Evolutionary conservation across 2,329 filamentous ascomycete genomes (phyloP).

Genomic region (Cordyceps sp.): DNA sequence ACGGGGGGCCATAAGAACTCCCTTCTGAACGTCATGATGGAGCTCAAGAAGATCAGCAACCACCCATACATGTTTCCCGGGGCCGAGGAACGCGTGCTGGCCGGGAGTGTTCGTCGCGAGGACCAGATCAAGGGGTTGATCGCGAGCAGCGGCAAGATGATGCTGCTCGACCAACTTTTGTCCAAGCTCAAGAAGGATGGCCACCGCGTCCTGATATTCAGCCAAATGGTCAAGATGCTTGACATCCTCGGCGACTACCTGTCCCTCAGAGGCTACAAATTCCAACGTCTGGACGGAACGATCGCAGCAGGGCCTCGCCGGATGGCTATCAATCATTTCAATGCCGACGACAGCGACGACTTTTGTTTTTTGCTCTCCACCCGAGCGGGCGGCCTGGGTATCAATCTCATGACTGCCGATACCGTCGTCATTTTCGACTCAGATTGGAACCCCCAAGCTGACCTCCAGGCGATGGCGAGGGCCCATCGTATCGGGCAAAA

Average conservation of each 20-base stretch:
- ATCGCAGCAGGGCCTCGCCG: slow-evolving; percentile 77
- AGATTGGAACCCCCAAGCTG: slow-evolving; percentile 97
- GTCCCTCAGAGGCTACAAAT: slow-evolving; percentile 81
- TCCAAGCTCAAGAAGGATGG: slow-evolving; percentile 86
- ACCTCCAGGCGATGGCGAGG: slow-evolving; percentile 95
- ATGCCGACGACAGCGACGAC: slow-evolving; percentile 86
- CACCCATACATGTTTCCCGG: slow-evolving; percentile 97
- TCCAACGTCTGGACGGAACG: slow-evolving; percentile 87
- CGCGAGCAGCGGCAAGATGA: slow-evolving; percentile 98
- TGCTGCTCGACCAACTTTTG: slow-evolving; percentile 89
- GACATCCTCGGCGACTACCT: slow-evolving; percentile 93
- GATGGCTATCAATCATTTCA: slow-evolving; percentile 96
- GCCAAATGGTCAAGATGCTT: slow-evolving; percentile 98
- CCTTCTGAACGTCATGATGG: slow-evolving; percentile 97
- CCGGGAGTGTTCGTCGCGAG: slow-evolving; percentile 65
- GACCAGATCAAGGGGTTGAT: slow-evolving; percentile 87
- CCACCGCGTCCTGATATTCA: slow-evolving; percentile 94
- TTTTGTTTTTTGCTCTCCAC: slow-evolving; percentile 95
- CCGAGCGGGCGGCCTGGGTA: slow-evolving; percentile 88
- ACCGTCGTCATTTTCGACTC: slow-evolving; percentile 97
- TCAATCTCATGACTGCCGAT: slow-evolving; percentile 97
- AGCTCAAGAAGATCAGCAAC: slow-evolving; percentile 97
- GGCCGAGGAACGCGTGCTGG: slow-evolving; percentile 77
- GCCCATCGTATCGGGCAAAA: slow-evolving; percentile 97
- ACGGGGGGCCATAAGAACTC: slow-evolving; percentile 87